These are phyloP conservation scores for Plasmodium gaboni DNA, from an alignment of 169 alveolate genomes.

Conservation along the genomic window DNA sequence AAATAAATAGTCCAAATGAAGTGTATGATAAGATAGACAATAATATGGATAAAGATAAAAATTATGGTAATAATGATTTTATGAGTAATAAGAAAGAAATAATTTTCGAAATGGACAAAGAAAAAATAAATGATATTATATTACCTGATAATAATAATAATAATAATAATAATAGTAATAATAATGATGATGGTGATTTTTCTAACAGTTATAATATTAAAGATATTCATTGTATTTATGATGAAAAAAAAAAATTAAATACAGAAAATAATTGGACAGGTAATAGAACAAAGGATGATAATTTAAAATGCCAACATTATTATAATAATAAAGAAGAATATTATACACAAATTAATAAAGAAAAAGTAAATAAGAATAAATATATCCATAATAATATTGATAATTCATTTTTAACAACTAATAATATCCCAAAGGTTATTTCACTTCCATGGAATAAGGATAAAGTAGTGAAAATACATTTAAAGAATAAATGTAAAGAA, in stretches of 20 bases:
- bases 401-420: background rate
- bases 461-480: conserved; percentile 32
- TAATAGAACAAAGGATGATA: too few species aligned
- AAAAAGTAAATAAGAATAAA: background rate
- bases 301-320: background rate
- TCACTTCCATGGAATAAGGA: conserved; percentile 72
- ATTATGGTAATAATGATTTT: background rate
- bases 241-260: background rate
- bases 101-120: too few species aligned
- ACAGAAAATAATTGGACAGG: background rate
- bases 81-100: too few species aligned
- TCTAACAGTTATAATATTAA: too few species aligned
- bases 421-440: background rate
- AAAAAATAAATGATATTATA: too few species aligned
- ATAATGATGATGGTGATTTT: too few species aligned
- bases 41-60: background rate
- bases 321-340: background rate
- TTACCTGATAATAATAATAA: too few species aligned
- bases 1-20: too few species aligned
- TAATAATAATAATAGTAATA: too few species aligned
- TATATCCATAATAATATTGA: background rate
- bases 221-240: too few species aligned
- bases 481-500: background rate
- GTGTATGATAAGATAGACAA: background rate
- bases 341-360: background rate